Evolutionary conservation across 768 basidiomycete genomes (phyloP).

Genomic region (Pholiota microspora): DNA sequence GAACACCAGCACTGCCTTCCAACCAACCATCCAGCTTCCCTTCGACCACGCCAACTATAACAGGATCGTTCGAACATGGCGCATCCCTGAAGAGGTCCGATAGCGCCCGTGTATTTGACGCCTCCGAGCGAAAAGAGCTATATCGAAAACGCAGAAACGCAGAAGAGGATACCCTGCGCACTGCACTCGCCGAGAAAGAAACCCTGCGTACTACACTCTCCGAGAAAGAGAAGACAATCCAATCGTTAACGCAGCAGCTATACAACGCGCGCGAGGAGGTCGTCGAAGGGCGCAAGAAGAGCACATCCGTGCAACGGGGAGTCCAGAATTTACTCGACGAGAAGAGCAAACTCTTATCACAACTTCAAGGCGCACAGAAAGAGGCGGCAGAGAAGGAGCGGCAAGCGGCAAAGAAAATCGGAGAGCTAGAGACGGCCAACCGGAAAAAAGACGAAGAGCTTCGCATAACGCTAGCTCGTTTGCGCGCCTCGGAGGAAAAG

Average conservation of each 20-base stretch:
- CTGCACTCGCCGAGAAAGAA: too few relatives aligned
- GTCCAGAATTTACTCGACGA: conserved; percentile 7
- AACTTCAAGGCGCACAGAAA: neutral
- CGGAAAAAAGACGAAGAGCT: conserved; percentile 10
- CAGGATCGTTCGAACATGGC: neutral
- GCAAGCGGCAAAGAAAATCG: neutral
- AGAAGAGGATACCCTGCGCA: too few relatives aligned
- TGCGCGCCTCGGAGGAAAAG: conserved; percentile 19
- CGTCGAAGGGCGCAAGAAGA: neutral
- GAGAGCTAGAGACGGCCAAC: conserved; percentile 4
- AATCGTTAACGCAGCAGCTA: neutral
- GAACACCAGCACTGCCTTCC: neutral
- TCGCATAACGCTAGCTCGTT: conserved; percentile 7
- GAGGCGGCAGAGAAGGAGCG: neutral
- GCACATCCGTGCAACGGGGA: neutral
- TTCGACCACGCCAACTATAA: neutral
- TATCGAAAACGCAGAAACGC: too few relatives aligned
- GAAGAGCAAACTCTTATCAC: neutral
- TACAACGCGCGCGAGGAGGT: neutral
- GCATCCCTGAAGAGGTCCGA: neutral
- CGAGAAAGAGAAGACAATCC: neutral
- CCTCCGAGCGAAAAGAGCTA: neutral
- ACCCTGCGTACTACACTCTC: neutral
- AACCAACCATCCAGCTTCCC: neutral
- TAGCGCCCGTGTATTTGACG: neutral